phyloP scores from a whole-genome alignment of 2,329 filamentous ascomycete species.

The Immersiporthe knoxdaviesiana region DNA sequence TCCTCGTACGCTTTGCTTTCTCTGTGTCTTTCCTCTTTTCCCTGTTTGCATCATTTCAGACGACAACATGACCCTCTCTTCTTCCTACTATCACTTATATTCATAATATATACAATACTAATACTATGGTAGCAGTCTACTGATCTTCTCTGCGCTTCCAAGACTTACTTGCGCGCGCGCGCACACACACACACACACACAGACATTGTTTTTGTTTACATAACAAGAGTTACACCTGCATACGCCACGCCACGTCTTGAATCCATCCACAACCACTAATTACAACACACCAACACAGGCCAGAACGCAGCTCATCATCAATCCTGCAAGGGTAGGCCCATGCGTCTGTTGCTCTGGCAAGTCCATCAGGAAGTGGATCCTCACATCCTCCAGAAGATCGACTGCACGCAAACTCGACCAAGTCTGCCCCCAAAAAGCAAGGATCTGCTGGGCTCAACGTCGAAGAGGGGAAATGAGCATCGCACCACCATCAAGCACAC shows the following conservation, averaged over 20 bases:
- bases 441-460: constrained; percentile 13
- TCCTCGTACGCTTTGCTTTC: too few relatives aligned
- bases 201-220: not conserved
- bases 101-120: not conserved
- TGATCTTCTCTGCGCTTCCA: too few relatives aligned
- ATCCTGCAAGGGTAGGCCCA: not conserved
- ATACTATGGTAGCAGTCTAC: too few relatives aligned
- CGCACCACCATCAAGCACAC: constrained; percentile 23
- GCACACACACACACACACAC: not conserved
- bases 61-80: not conserved
- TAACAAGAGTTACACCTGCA: not conserved
- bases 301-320: not conserved
- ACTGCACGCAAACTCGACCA: constrained; percentile 6
- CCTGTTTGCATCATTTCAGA: not conserved
- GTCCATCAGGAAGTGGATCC: constrained; percentile 20
- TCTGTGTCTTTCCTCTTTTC: not conserved
- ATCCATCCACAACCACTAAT: constrained; percentile 1
- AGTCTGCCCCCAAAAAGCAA: not conserved
- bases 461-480: constrained; percentile 26
- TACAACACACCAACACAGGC: not conserved
- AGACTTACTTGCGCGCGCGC: too few relatives aligned
- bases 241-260: constrained; percentile 8
- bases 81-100: not conserved
- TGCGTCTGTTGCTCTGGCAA: constrained; percentile 26
- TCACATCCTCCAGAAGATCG: constrained; percentile 8